These are phyloP conservation scores for Tuber calosporum DNA, from an alignment of 495 filamentous ascomycete species.

Conservation along the genomic window DNA sequence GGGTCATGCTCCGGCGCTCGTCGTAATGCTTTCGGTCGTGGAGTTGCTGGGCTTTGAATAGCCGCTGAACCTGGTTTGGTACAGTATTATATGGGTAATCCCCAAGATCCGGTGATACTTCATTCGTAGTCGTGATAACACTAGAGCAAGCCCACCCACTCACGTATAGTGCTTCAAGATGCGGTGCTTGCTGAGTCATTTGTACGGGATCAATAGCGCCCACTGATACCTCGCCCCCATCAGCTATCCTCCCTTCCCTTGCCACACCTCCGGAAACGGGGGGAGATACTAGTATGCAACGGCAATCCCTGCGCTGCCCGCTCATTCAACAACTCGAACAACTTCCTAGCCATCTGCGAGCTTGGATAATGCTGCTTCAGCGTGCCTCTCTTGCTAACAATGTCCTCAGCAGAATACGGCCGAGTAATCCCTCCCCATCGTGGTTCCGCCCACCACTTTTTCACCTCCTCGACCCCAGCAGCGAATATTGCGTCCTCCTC, in stretches of 20 bases:
- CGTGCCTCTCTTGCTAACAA: conserved; percentile 84
- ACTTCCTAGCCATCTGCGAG: conserved; percentile 85
- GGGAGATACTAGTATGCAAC: conserved; percentile 72
- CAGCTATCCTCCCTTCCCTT: conserved; percentile 2
- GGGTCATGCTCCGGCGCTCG: conserved; percentile 63
- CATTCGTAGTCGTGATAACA: conserved; percentile 84
- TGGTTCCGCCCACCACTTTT: conserved; percentile 77
- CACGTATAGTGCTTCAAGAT: conserved; percentile 93
- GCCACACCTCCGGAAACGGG: neutral
- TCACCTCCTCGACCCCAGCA: conserved; percentile 70
- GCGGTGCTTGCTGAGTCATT: conserved; percentile 95
- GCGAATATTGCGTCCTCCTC: conserved; percentile 77
- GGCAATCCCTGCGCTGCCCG: conserved; percentile 68
- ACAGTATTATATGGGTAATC: conserved; percentile 99
- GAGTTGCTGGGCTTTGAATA: conserved; percentile 93
- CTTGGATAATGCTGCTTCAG: conserved; percentile 82
- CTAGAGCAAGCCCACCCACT: conserved; percentile 97
- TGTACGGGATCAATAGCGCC: conserved; percentile 96
- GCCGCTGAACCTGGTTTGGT: conserved; percentile 90
- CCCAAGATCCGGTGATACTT: conserved; percentile 93
- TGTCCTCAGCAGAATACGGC: conserved; percentile 80
- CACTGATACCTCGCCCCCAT: conserved; percentile 50
- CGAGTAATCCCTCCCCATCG: conserved; percentile 84
- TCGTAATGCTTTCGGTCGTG: conserved; percentile 96
- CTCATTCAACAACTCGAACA: conserved; percentile 79